These are phyloP conservation scores for Stenocarpella maydis DNA, from an alignment of 2,329 filamentous ascomycete genomes.

Conservation along the genomic window DNA sequence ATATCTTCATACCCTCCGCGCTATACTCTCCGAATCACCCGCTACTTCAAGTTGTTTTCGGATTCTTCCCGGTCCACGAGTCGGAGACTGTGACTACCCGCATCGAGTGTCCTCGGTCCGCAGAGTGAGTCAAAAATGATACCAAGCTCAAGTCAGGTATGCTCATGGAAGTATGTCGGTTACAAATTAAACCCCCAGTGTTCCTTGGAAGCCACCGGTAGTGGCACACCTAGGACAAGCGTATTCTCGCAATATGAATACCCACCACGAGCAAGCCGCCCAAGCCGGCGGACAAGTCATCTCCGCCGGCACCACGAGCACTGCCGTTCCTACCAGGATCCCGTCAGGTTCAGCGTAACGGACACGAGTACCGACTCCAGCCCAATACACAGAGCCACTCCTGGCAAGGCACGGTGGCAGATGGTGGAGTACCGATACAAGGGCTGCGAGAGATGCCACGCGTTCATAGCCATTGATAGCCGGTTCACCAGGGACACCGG, in stretches of 20 bases:
- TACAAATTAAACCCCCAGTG: background rate
- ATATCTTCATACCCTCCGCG: too few species aligned
- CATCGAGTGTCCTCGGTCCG: background rate
- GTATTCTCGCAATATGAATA: background rate
- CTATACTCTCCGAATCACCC: too few species aligned
- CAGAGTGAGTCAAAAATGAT: background rate
- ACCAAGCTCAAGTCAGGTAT: background rate
- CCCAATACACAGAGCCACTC: background rate
- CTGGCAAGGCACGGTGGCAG: background rate
- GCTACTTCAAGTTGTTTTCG: too few species aligned
- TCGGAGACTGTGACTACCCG: background rate
- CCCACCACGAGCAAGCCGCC: background rate
- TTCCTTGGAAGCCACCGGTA: too few species aligned
- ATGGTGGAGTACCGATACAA: constrained; percentile 1
- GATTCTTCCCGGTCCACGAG: background rate
- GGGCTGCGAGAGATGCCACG: background rate
- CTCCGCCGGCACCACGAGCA: background rate
- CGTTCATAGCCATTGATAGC: background rate
- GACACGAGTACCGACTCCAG: background rate
- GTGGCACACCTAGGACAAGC: accelerated
- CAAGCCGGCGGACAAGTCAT: background rate
- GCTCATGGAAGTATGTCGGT: background rate
- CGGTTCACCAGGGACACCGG: background rate
- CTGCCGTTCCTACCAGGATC: background rate
- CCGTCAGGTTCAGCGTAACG: too few species aligned